phyloP scores from a whole-genome alignment of 2,329 filamentous ascomycete species.

The Diplocarpon rosae region DNA sequence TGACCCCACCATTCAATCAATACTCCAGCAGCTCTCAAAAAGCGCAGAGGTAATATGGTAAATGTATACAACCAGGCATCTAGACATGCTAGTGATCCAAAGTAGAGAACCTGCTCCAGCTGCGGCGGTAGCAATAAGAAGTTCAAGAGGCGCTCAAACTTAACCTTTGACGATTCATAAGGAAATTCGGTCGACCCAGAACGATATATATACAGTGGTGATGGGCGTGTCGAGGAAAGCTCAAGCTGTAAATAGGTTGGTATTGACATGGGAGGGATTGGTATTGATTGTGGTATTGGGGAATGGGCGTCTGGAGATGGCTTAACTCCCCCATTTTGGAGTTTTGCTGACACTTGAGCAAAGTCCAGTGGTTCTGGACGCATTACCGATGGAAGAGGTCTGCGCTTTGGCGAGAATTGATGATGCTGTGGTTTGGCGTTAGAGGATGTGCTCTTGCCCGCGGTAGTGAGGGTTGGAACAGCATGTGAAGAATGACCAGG shows the following conservation, averaged over 20 bases:
- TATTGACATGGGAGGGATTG: conserved; percentile 55
- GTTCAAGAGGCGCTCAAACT: conserved; percentile 84
- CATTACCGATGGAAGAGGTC: conserved; percentile 12
- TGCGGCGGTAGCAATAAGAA: conserved; percentile 73
- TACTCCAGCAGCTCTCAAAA: conserved; percentile 68
- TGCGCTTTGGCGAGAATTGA: conserved; percentile 22
- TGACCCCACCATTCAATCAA: conserved; percentile 69
- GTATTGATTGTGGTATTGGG: conserved; percentile 41
- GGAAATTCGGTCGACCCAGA: conserved; percentile 48
- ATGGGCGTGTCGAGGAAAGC: conserved; percentile 49
- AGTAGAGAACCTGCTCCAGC: conserved; percentile 74
- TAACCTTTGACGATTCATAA: conserved; percentile 86
- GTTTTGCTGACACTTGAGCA: conserved; percentile 11
- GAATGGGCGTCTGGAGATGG: conserved; percentile 17
- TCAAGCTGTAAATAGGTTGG: conserved; percentile 56
- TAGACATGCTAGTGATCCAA: conserved; percentile 82
- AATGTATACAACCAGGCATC: conserved; percentile 97
- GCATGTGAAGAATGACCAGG: conserved; percentile 22
- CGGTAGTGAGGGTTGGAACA: conserved; percentile 16
- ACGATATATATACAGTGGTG: conserved; percentile 54
- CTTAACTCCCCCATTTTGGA: conserved; percentile 6
- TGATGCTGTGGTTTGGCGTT: conserved; percentile 16
- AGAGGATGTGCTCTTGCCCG: conserved; percentile 15
- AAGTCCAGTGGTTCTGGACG: conserved; percentile 23
- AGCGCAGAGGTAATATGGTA: conserved; percentile 85